phyloP scores from a whole-genome alignment of 441 rosid species.

The Brassica balearica region DNA sequence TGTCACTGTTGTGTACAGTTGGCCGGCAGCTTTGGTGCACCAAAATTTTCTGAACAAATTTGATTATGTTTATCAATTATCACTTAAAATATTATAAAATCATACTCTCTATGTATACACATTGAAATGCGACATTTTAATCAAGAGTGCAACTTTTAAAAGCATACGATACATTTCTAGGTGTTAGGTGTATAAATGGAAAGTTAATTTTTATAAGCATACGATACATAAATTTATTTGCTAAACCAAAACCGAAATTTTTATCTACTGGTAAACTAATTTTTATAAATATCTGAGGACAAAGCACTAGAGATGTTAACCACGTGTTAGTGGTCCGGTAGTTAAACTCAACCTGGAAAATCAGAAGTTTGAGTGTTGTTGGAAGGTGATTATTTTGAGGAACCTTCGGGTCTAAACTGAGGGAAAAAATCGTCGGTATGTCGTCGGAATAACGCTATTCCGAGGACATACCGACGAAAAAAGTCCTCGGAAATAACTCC shows the following conservation, averaged over 20 bases:
- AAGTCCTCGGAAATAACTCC: no score
- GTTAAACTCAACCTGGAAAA: no score
- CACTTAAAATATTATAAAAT: not conserved
- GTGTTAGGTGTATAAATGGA: not conserved
- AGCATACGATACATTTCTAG: slow-evolving; percentile 1
- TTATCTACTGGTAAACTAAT: not conserved
- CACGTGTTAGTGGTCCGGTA: no score
- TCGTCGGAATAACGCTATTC: no score
- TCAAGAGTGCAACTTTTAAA: not conserved
- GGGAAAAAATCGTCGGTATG: no score
- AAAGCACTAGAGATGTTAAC: not conserved
- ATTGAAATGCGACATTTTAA: not conserved
- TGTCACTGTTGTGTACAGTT: slow-evolving; percentile 28
- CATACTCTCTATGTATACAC: not conserved
- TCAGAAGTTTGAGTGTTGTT: no score
- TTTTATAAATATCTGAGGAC: not conserved
- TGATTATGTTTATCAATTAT: not conserved
- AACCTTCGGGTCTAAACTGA: no score
- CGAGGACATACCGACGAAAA: no score
- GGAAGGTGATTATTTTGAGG: no score
- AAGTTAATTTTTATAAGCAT: not conserved
- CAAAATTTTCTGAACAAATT: not conserved
- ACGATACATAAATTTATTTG: not conserved
- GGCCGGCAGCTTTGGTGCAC: slow-evolving; percentile 42
- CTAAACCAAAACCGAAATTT: not conserved